A percentile compares a stretch with the other conserved stretches of the same genome.
Evolutionary conservation across 1,284 basidiomycete genomes (phyloP).

Genomic region (Fomitopsis pinicola): DNA sequence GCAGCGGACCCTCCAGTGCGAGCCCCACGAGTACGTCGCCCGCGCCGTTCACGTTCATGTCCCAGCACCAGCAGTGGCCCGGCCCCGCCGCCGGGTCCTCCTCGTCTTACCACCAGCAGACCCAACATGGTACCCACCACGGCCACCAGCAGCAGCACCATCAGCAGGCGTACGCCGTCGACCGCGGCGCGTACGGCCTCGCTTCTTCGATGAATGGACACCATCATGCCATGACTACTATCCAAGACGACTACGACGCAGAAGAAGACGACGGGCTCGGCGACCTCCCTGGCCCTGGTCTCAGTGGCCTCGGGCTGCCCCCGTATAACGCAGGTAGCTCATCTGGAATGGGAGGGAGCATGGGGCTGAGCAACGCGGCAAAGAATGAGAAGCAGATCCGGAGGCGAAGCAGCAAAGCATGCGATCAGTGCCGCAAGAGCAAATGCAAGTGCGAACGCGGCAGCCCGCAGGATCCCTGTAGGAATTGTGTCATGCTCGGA

Average conservation of each 20-base stretch:
- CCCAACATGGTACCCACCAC: not conserved
- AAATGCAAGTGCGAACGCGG: conserved; percentile 75
- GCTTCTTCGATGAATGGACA: conserved; percentile 18
- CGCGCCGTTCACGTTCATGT: conserved; percentile 31
- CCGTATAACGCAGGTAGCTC: conserved; percentile 12
- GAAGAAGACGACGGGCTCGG: conserved; percentile 30
- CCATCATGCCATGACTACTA: conserved; percentile 15
- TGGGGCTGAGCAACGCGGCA: conserved; percentile 13
- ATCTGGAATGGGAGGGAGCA: not conserved
- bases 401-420: conserved; percentile 70
- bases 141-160: conserved; percentile 12
- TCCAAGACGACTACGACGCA: conserved; percentile 34
- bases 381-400: conserved; percentile 49
- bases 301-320: conserved; percentile 16
- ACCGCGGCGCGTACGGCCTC: conserved; percentile 20
- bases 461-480: conserved; percentile 53
- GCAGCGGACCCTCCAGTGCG: conserved; percentile 18
- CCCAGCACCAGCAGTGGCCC: conserved; percentile 21
- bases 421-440: conserved; percentile 78
- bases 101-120: conserved; percentile 13
- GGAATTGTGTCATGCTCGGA: conserved; percentile 67
- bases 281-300: conserved; percentile 23
- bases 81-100: conserved; percentile 14
- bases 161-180: conserved; percentile 20
- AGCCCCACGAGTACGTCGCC: conserved; percentile 2